Evolutionary conservation across 345 rosid genomes (phyloP).

Genomic region (Isatis tinctoria): DNA sequence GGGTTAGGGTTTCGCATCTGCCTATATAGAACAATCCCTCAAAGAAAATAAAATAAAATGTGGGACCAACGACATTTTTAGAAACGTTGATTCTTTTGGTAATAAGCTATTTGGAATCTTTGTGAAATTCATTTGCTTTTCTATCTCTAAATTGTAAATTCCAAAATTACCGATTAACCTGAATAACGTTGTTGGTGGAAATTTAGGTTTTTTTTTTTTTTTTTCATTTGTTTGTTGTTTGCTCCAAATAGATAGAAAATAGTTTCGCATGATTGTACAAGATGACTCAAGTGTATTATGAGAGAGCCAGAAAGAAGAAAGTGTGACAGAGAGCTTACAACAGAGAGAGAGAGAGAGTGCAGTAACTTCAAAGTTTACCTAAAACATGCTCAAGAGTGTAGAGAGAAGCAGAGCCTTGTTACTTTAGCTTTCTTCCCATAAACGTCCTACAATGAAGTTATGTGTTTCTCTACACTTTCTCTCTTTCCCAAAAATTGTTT

Average conservation of each 20-base stretch:
- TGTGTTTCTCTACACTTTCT: not conserved
- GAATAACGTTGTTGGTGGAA: not conserved
- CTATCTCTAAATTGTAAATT: not conserved
- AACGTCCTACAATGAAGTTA: not conserved
- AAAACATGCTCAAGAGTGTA: constrained; percentile 20
- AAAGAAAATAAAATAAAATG: not conserved
- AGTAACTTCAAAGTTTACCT: constrained; percentile 4
- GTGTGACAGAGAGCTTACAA: constrained; percentile 18
- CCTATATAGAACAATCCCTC: not conserved
- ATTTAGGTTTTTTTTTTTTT: not conserved
- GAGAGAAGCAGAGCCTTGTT: constrained; percentile 18
- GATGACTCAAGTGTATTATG: not conserved
- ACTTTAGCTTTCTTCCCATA: constrained; percentile 5
- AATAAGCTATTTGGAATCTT: not conserved
- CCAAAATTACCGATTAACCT: not conserved
- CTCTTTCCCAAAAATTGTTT: constrained; percentile 16
- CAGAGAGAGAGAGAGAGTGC: constrained; percentile 10
- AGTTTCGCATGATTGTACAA: not conserved
- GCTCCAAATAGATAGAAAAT: not conserved
- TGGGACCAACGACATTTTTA: constrained; percentile 17
- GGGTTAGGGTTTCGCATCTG: constrained; percentile 36
- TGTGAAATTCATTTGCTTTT: not conserved
- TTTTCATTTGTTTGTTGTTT: not conserved
- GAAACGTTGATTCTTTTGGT: not conserved
- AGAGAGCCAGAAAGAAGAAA: not conserved